Evolutionary conservation across 257 asterid species (phyloP).

Genomic region (Salvia splendens): DNA sequence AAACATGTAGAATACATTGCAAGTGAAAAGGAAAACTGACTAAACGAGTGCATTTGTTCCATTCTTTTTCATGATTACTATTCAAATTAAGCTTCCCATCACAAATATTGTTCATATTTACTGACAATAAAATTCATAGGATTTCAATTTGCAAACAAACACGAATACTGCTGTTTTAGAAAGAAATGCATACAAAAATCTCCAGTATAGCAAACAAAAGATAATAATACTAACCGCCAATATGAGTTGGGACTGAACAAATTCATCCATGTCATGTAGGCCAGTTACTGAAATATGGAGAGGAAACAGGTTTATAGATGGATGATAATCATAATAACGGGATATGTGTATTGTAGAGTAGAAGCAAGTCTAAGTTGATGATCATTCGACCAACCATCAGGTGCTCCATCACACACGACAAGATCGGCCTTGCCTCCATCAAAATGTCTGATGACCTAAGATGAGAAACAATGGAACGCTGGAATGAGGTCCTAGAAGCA

Average conservation of each 20-base stretch:
- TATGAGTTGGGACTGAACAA: conserved; percentile 95
- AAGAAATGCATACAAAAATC: not conserved
- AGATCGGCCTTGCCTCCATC: conserved; percentile 99
- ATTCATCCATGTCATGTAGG: conserved; percentile 98
- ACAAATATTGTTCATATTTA: not conserved
- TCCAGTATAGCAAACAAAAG: conserved; percentile 16
- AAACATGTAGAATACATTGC: conserved; percentile 4
- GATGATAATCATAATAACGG: conserved; percentile 6
- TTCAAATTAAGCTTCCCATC: not conserved
- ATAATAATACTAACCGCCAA: conserved; percentile 70
- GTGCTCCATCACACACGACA: conserved; percentile 99
- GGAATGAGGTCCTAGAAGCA: not conserved
- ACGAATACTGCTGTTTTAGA: not conserved
- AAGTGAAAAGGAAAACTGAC: not conserved
- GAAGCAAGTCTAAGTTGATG: conserved; percentile 17
- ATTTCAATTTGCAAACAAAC: not conserved
- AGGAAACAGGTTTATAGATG: conserved; percentile 13
- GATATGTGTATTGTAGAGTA: conserved; percentile 10
- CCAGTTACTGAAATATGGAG: conserved; percentile 76
- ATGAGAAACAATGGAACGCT: conserved; percentile 35
- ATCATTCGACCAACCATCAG: conserved; percentile 75
- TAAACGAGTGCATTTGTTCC: not conserved
- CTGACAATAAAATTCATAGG: conserved; percentile 8
- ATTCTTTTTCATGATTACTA: not conserved
- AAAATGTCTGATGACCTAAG: conserved; percentile 94